These are phyloP conservation scores for Eremochloa ophiuroides DNA, from an alignment of 176 grass and related monocot genomes.

Conservation along the genomic window DNA sequence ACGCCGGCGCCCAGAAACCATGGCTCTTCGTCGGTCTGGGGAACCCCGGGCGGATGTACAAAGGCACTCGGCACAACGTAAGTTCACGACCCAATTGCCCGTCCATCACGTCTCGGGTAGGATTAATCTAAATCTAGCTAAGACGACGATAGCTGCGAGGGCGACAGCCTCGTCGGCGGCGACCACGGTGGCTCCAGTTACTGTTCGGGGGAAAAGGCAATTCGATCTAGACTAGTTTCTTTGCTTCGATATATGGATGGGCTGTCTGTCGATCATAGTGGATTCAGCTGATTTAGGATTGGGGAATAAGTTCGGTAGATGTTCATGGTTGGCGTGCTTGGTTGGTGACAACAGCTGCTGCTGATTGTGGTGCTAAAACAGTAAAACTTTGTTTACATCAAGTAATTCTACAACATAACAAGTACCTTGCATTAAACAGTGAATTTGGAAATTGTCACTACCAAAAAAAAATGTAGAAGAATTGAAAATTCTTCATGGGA, in stretches of 20 bases:
- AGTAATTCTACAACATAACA: not conserved
- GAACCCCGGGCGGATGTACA: conserved; percentile 64
- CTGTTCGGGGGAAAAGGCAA: not conserved
- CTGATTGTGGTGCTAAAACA: not conserved
- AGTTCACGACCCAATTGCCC: not conserved
- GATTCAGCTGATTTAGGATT: not conserved
- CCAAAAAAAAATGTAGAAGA: not conserved
- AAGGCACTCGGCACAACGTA: conserved; percentile 74
- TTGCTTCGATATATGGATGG: not conserved
- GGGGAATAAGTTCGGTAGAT: not conserved
- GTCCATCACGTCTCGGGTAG: not conserved
- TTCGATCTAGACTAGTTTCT: not conserved
- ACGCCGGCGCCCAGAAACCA: conserved; percentile 32
- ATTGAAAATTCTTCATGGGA: not conserved
- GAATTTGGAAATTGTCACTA: not conserved
- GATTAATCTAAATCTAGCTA: not conserved
- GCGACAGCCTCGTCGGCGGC: not conserved
- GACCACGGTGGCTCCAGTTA: not conserved
- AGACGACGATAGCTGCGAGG: not conserved
- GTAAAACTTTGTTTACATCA: no score
- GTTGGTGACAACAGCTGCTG: not conserved
- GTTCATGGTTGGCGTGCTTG: not conserved
- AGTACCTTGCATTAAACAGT: not conserved
- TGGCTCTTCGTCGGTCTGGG: conserved; percentile 80
- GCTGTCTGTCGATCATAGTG: not conserved